Evolutionary conservation across 306 rosid species (phyloP), one percentile per base, ranked within the genome.

Genomic region (Quercus ilex): DNA sequence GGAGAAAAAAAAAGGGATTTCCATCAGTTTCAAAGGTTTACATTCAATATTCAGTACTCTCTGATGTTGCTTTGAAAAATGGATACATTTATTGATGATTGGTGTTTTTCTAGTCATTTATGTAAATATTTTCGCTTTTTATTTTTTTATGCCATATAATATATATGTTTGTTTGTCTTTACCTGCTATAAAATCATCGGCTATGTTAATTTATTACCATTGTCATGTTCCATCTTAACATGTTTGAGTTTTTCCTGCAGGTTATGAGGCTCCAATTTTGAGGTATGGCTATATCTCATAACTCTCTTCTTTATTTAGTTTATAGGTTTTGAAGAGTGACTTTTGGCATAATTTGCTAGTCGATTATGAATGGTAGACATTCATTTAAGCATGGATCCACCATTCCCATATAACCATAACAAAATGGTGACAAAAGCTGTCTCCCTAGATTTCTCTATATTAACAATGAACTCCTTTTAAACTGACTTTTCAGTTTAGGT

Each of bases 191-290:
- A 11, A 18, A 69, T 59, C 41, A 20, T 51, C 70, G 55, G 25
- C 53, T 6, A 19, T 20, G 69, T 62, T 23, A 62, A 33, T 4
- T 31, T 52, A 21, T 5, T 30, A 63, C 26, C 69, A 57, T 65
- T 71, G 26, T 55, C 68, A 64, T 79, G 11, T 55, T 53, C 60
- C 78, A 77, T 85, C 43, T 49, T 72, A 23, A 41, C 26, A 14
- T 41, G 64, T 56, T 72, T 73, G 74, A 52, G 31, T 83, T 80
- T n/a, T n/a, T 79, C 62, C 46, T 90, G 77, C 91, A 91, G 94
- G 98, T 43, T 88, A 83, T 86, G 92, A 93, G 82, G 93, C 97
- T 2, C 98, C 98, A 69, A 88, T 83, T 70, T 82, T 91, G 82
- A 93, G 97, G 94, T 93, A 83, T 56, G 75, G 26, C 60, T 35